These are phyloP conservation scores for Schizonepeta tenuifolia DNA, from an alignment of 257 asterid species.

Conservation along the genomic window DNA sequence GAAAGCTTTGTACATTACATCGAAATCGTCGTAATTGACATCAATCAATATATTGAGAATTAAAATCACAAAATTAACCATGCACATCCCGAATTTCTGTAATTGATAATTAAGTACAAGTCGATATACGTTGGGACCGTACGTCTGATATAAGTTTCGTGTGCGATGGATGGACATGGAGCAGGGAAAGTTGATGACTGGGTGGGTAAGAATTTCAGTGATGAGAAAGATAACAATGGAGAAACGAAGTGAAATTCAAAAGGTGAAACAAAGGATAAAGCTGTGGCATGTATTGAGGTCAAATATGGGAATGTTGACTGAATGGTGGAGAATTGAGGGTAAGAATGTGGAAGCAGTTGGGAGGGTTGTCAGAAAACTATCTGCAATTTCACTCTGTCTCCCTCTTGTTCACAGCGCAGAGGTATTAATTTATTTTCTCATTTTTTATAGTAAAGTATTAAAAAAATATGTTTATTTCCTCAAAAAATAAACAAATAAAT, in stretches of 20 bases:
- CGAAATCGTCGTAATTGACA: too few relatives aligned
- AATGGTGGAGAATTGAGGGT: conserved; percentile 64
- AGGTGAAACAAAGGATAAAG: conserved; percentile 52
- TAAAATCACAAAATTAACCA: too few relatives aligned
- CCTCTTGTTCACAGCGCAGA: conserved; percentile 58
- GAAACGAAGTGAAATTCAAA: conserved; percentile 43
- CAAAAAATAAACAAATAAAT: too few relatives aligned
- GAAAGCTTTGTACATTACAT: too few relatives aligned
- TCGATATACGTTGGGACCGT: too few relatives aligned
- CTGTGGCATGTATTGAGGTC: conserved; percentile 41
- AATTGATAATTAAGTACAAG: too few relatives aligned
- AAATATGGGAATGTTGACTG: conserved; percentile 51
- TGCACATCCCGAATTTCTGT: too few relatives aligned
- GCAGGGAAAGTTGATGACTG: conserved; percentile 62
- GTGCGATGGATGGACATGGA: too few relatives aligned
- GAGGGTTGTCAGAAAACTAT: conserved; percentile 63
- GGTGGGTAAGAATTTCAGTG: conserved; percentile 47
- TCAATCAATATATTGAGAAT: too few relatives aligned
- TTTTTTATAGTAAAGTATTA: background rate
- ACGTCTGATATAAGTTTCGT: too few relatives aligned
- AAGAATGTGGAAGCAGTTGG: conserved; percentile 65
- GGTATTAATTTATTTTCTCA: conserved; percentile 41
- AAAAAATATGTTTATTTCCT: background rate
- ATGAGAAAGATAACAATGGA: conserved; percentile 49
- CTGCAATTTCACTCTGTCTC: conserved; percentile 62